These are phyloP conservation scores for Eragrostis curvula DNA, from an alignment of 176 grass and related monocot genomes.

Conservation along the genomic window DNA sequence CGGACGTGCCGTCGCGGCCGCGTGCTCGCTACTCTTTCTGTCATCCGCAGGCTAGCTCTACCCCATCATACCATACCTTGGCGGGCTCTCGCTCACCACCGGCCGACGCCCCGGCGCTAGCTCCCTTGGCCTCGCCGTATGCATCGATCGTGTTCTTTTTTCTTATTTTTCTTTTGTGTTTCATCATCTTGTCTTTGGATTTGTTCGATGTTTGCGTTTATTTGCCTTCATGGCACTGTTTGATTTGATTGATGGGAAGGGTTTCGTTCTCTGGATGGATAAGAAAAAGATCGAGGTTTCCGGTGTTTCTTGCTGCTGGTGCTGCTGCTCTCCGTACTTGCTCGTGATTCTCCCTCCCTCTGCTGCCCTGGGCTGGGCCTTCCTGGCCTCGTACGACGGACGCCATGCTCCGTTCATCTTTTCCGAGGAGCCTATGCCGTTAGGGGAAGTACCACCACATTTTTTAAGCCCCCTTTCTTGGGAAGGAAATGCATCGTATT, in stretches of 20 bases:
- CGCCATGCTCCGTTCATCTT: slow-evolving; percentile 45
- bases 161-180: no score
- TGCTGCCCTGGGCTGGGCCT: not conserved
- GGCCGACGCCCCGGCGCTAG: slow-evolving; percentile 6
- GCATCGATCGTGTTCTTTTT: not conserved
- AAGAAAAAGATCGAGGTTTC: not conserved
- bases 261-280: not conserved
- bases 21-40: slow-evolving; percentile 78
- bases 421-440: slow-evolving; percentile 42
- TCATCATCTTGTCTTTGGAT: no score
- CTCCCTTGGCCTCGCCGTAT: no score
- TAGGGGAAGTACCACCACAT: not conserved
- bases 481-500: slow-evolving; percentile 33
- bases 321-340: slow-evolving; percentile 33
- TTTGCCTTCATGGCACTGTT: slow-evolving; percentile 43
- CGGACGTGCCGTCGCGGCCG: slow-evolving; percentile 64
- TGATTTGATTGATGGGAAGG: slow-evolving; percentile 22
- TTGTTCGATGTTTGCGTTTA: not conserved
- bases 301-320: not conserved
- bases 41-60: slow-evolving; percentile 27
- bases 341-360: slow-evolving; percentile 11
- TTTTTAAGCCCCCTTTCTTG: slow-evolving; percentile 41
- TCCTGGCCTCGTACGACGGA: slow-evolving; percentile 31
- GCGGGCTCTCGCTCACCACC: slow-evolving; percentile 28
- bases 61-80: not conserved